Evolutionary conservation across 1,284 basidiomycete species (phyloP).

Genomic region (Sphagnurus paluster): DNA sequence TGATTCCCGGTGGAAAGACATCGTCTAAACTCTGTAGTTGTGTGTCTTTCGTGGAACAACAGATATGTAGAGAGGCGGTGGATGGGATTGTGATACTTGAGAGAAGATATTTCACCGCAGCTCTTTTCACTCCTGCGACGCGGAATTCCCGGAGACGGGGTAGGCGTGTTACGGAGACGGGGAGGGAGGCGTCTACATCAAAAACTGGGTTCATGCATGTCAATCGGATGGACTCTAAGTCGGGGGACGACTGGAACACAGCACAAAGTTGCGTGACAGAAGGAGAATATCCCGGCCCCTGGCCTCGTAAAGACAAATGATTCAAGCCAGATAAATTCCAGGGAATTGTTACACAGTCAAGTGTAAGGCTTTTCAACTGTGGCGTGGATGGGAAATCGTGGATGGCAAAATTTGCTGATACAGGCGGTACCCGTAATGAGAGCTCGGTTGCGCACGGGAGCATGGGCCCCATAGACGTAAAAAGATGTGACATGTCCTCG

Average conservation of each 20-base stretch:
- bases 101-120: constrained; percentile 25
- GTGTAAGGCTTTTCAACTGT: constrained; percentile 27
- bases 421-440: constrained; percentile 30
- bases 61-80: constrained; percentile 27
- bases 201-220: constrained; percentile 23
- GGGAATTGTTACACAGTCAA: constrained; percentile 31
- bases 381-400: constrained; percentile 24
- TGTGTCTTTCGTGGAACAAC: no score
- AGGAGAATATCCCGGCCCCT: constrained; percentile 27
- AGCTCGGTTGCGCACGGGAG: constrained; percentile 28
- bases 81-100: constrained; percentile 22
- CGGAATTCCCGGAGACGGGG: constrained; percentile 25
- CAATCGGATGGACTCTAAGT: constrained; percentile 28
- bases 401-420: constrained; percentile 25
- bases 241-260: constrained; percentile 29
- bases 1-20: constrained; percentile 6
- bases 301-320: constrained; percentile 31
- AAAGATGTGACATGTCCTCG: constrained; percentile 30
- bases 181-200: constrained; percentile 2
- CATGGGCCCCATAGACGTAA: constrained; percentile 25
- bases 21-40: constrained; percentile 22
- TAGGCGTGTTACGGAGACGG: constrained; percentile 15
- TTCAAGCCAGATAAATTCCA: constrained; percentile 32
- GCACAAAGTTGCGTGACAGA: constrained; percentile 27
- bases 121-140: constrained; percentile 22